Percentiles rank a stretch among this genome's conserved stretches.
phyloP scores from a whole-genome alignment of 2,329 filamentous ascomycete genomes.

The Colletotrichum musicola region DNA sequence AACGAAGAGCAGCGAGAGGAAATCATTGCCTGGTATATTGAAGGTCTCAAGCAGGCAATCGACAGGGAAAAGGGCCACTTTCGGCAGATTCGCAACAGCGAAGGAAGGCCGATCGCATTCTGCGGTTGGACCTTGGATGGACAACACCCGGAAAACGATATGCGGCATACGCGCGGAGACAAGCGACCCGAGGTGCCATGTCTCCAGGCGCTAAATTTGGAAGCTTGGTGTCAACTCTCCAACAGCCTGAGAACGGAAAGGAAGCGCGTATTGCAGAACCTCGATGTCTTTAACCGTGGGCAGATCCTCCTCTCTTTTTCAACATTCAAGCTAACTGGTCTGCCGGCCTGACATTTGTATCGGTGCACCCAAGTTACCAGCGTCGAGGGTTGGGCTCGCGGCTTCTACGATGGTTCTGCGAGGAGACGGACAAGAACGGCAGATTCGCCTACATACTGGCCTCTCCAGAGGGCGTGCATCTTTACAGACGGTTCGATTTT shows the following conservation, averaged over 20 bases:
- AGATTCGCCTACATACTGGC: background rate
- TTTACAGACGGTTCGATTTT: background rate
- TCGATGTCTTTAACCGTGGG: background rate
- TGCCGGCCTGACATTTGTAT: background rate
- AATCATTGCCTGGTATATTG: background rate
- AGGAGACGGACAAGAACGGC: background rate
- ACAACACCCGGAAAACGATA: background rate
- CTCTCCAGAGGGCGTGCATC: background rate
- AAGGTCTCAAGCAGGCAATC: background rate
- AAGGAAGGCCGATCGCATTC: background rate
- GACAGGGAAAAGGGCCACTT: background rate
- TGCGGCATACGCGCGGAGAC: background rate
- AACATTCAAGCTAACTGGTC: background rate
- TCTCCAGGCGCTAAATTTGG: background rate
- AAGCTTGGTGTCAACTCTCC: background rate
- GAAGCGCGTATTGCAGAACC: background rate
- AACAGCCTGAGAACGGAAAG: background rate
- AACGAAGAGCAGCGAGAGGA: background rate
- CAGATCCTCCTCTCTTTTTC: background rate
- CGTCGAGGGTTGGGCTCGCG: background rate
- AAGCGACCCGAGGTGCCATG: background rate
- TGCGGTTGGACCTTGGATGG: background rate
- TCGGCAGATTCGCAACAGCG: background rate
- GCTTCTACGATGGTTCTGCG: constrained; percentile 1
- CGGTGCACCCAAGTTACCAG: background rate